phyloP scores from a whole-genome alignment of 768 basidiomycete species.

The Terana coerulea region DNA sequence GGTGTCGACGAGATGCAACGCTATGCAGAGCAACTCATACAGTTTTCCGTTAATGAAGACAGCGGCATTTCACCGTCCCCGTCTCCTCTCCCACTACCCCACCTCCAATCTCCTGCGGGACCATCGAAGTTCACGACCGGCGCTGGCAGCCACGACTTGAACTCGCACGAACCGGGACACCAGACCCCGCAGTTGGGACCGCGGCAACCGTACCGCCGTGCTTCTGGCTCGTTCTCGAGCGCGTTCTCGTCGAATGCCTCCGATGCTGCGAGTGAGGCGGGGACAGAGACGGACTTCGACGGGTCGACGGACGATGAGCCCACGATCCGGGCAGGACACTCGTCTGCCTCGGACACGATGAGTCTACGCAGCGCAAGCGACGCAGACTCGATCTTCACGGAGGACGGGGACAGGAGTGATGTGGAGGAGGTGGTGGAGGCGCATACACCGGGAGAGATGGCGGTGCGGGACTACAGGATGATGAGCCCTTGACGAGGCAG shows the following conservation, averaged over 20 bases:
- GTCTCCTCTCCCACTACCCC: constrained; percentile 20
- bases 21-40: constrained; percentile 87
- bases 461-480: constrained; percentile 13
- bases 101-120: constrained; percentile 24
- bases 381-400: constrained; percentile 24
- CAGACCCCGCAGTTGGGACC: constrained; percentile 18
- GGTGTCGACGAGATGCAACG: constrained; percentile 88
- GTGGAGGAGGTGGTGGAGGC: constrained; percentile 12
- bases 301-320: constrained; percentile 76
- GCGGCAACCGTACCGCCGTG: constrained; percentile 13
- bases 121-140: constrained; percentile 43
- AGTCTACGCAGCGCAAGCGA: constrained; percentile 31
- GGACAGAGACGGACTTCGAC: constrained; percentile 46
- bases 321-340: constrained; percentile 60
- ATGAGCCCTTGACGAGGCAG: constrained; percentile 16
- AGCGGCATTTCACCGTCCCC: constrained; percentile 20
- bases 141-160: constrained; percentile 9
- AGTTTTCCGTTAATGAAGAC: constrained; percentile 42
- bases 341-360: constrained; percentile 33
- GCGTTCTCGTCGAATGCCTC: constrained; percentile 14
- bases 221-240: constrained; percentile 16
- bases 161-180: not conserved
- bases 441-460: constrained; percentile 8
- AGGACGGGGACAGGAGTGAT: constrained; percentile 30
- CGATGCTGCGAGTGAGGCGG: constrained; percentile 30